These are phyloP conservation scores for Amorphotheca resinae DNA, from an alignment of 495 filamentous ascomycete species.

Conservation along the genomic window DNA sequence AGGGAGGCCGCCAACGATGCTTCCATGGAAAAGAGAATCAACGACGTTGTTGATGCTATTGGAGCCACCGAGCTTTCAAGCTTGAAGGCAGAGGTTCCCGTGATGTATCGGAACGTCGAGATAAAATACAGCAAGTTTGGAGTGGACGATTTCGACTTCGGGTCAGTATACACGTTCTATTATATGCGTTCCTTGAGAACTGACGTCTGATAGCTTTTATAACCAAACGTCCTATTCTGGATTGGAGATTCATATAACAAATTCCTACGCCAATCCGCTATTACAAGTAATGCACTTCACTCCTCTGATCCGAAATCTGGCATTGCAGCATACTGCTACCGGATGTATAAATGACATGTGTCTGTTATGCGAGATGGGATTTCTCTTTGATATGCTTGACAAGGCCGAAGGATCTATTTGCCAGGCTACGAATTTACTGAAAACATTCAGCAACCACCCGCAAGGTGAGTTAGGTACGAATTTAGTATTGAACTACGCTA, in stretches of 20 bases:
- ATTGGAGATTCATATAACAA: conserved; percentile 88
- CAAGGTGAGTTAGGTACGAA: conserved; percentile 34
- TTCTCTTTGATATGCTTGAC: conserved; percentile 94
- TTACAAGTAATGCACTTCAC: conserved; percentile 87
- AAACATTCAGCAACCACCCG: conserved; percentile 67
- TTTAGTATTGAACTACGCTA: conserved; percentile 8
- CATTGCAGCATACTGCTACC: conserved; percentile 79
- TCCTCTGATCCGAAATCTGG: conserved; percentile 74
- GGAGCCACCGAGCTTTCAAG: conserved; percentile 45
- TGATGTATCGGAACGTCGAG: conserved; percentile 80
- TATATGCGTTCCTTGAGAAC: background rate
- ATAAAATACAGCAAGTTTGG: conserved; percentile 97
- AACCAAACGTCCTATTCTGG: conserved; percentile 87
- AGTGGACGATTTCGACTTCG: conserved; percentile 96
- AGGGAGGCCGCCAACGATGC: conserved; percentile 46
- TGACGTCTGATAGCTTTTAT: conserved; percentile 51
- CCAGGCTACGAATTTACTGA: conserved; percentile 93
- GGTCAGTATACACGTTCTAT: conserved; percentile 35
- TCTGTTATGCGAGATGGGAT: conserved; percentile 88
- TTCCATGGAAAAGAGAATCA: conserved; percentile 32
- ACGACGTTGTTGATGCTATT: conserved; percentile 50
- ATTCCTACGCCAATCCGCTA: conserved; percentile 90
- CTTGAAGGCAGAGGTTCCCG: conserved; percentile 61
- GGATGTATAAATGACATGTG: conserved; percentile 71
- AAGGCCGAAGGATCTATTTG: conserved; percentile 88